A percentile compares a stretch with the other conserved stretches of the same genome.
These are phyloP conservation scores for Amaranthus cruentus DNA, from an alignment of 148 eudicot genomes.

Conservation along the genomic window DNA sequence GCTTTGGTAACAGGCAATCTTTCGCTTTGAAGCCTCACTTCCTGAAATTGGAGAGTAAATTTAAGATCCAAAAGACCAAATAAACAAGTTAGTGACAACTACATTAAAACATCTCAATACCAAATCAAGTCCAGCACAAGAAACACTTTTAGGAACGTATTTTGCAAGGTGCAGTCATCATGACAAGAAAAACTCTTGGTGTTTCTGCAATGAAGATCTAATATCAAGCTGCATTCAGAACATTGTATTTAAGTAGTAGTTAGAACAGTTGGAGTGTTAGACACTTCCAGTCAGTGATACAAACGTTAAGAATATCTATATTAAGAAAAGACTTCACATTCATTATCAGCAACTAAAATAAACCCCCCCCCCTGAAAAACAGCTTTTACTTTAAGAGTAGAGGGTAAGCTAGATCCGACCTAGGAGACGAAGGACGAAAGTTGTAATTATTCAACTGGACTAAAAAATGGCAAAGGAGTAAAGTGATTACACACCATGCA, in stretches of 20 bases:
- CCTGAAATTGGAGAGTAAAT: constrained; percentile 34
- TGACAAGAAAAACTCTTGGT: constrained; percentile 1
- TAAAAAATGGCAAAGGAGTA: not conserved
- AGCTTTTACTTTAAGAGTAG: not conserved
- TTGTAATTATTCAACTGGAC: not conserved
- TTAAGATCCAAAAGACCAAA: not conserved
- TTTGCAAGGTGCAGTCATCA: not conserved
- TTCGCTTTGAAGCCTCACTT: constrained; percentile 27
- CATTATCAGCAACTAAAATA: not conserved
- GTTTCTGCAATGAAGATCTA: not conserved
- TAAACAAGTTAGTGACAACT: not conserved
- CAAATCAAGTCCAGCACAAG: not conserved
- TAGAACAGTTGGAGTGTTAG: not conserved
- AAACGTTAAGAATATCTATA: not conserved
- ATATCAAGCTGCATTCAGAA: not conserved
- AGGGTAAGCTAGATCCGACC: not conserved
- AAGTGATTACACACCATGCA: too few species aligned
- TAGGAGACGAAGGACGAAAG: not conserved
- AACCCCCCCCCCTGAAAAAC: not conserved
- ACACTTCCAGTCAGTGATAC: not conserved
- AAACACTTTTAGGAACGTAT: not conserved
- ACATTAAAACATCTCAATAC: not conserved
- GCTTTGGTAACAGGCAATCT: constrained; percentile 25
- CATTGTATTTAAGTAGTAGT: not conserved
- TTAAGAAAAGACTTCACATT: not conserved